phyloP scores from a whole-genome alignment of 805 yeast genomes.

The Deakozyma indianensis region DNA sequence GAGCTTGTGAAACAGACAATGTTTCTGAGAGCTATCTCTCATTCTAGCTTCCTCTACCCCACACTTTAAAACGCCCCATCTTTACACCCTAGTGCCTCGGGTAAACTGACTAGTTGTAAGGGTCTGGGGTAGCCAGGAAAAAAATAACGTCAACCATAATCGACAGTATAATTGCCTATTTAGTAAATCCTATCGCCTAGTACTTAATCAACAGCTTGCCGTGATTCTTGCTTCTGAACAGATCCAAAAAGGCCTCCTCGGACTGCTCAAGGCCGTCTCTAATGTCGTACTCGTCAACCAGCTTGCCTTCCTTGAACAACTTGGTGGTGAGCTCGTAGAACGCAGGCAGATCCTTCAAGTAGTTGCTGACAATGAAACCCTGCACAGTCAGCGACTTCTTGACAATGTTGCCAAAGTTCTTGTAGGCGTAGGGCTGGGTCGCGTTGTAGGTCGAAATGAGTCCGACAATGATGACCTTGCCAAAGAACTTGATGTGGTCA shows the following conservation, averaged over 20 bases:
- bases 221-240: slow-evolving; percentile 11
- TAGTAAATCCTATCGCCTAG: not conserved
- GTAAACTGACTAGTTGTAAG: too few relatives aligned
- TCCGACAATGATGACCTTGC: slow-evolving; percentile 45
- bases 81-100: too few relatives aligned
- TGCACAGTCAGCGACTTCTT: slow-evolving; percentile 34
- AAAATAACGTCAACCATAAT: too few relatives aligned
- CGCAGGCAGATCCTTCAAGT: slow-evolving; percentile 18
- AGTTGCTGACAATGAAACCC: slow-evolving; percentile 42
- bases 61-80: too few relatives aligned
- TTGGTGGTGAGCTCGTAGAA: slow-evolving; percentile 3
- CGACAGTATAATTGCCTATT: too few relatives aligned
- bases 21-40: too few relatives aligned
- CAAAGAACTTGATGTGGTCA: slow-evolving; percentile 19
- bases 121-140: too few relatives aligned
- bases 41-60: too few relatives aligned
- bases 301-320: slow-evolving; percentile 5
- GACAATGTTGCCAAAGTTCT: slow-evolving; percentile 30
- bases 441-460: slow-evolving; percentile 46
- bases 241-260: slow-evolving; percentile 7
- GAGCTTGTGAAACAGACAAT: too few relatives aligned
- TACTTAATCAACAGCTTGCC: slow-evolving; percentile 11
- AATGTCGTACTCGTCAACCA: slow-evolving; percentile 8
- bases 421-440: slow-evolving; percentile 19
- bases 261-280: slow-evolving; percentile 9